Conservation (phyloP, 1,284 basidiomycete genomes). For the Leccinum fuscescens region DNA sequence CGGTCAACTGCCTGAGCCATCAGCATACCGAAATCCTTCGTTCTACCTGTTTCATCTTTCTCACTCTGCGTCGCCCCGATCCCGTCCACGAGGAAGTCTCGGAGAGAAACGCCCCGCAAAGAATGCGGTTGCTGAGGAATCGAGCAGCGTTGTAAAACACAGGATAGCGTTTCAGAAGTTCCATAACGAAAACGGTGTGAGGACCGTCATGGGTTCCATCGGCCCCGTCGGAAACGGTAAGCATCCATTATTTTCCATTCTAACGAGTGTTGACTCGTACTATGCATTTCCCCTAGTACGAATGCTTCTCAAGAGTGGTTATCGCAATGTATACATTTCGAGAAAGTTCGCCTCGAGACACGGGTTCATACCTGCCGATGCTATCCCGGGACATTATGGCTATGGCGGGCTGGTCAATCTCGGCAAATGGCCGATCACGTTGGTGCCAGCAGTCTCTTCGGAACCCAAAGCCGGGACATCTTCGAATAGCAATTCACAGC, state of each 20-base stretch:
- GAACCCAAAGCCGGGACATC: conserved; percentile 17
- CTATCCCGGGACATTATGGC: conserved; percentile 80
- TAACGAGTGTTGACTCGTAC: not conserved
- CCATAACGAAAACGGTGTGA: conserved; percentile 87
- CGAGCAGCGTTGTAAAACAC: conserved; percentile 49
- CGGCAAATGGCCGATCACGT: conserved; percentile 76
- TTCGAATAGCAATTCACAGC: conserved; percentile 18
- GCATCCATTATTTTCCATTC: not conserved
- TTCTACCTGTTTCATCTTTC: conserved; percentile 61
- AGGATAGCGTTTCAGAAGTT: conserved; percentile 83
- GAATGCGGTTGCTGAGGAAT: conserved; percentile 25
- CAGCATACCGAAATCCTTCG: conserved; percentile 64
- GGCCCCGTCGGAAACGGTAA: conserved; percentile 86
- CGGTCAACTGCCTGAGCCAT: conserved; percentile 54
- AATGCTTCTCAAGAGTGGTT: conserved; percentile 92
- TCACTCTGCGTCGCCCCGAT: conserved; percentile 8
- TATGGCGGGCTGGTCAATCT: conserved; percentile 83
- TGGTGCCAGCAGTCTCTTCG: conserved; percentile 38
- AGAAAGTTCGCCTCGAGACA: conserved; percentile 89
- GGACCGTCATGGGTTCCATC: conserved; percentile 89
- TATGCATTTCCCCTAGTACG: conserved; percentile 52
- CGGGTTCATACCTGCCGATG: conserved; percentile 86
- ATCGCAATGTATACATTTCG: conserved; percentile 94
- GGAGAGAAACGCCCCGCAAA: conserved; percentile 35
- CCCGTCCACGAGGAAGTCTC: conserved; percentile 36